Evolutionary conservation across 805 yeast genomes (phyloP).

Genomic region (Komagataella populi): DNA sequence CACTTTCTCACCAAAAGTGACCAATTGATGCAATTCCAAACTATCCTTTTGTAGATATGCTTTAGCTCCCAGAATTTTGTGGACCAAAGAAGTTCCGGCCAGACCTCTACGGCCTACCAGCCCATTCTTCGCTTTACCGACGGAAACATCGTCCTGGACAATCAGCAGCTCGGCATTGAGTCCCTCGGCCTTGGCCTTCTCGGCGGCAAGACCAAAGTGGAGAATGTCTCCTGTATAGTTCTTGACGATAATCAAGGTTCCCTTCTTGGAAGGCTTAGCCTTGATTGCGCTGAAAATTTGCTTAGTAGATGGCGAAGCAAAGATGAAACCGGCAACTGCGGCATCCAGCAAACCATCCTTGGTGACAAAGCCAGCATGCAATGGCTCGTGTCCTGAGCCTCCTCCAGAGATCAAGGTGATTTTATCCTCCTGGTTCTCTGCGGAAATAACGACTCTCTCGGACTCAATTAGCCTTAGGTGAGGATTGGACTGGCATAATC

Average conservation of each 20-base stretch:
- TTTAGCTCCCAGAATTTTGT: constrained; percentile 74
- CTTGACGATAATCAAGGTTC: constrained; percentile 71
- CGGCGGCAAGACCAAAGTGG: constrained; percentile 87
- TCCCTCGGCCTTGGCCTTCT: constrained; percentile 73
- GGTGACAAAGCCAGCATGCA: constrained; percentile 88
- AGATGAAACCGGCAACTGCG: constrained; percentile 71
- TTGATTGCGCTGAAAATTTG: constrained; percentile 67
- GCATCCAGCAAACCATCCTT: constrained; percentile 54
- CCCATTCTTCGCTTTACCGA: constrained; percentile 80
- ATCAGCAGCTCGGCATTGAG: constrained; percentile 57
- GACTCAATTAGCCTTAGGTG: constrained; percentile 35
- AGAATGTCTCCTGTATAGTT: constrained; percentile 92
- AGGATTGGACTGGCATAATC: constrained; percentile 43
- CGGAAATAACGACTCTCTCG: constrained; percentile 39
- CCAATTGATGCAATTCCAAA: constrained; percentile 31
- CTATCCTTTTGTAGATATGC: constrained; percentile 27
- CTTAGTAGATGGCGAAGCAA: constrained; percentile 73
- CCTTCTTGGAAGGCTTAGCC: constrained; percentile 39
- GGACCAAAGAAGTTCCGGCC: constrained; percentile 83
- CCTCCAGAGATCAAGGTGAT: constrained; percentile 81
- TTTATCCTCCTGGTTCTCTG: constrained; percentile 25
- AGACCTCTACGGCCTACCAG: constrained; percentile 91
- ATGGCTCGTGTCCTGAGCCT: constrained; percentile 93
- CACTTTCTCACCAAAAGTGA: constrained; percentile 43
- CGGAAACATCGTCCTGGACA: constrained; percentile 90